These are phyloP conservation scores for Puya raimondii DNA, from an alignment of 176 grass and related monocot genomes.

Conservation along the genomic window DNA sequence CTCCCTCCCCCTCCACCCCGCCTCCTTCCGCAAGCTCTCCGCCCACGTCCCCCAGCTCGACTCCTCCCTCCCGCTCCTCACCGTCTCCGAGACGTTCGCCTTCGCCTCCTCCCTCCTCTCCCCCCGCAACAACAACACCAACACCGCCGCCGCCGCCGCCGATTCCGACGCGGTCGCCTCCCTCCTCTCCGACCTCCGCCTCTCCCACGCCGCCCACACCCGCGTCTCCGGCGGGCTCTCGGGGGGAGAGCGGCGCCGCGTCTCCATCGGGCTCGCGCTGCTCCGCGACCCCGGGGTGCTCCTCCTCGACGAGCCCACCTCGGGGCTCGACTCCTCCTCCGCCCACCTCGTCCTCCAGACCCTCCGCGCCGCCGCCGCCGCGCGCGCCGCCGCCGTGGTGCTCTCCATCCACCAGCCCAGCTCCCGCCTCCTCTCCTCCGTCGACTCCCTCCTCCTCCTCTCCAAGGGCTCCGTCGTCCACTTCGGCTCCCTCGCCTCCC, in stretches of 20 bases:
- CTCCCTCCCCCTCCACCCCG: slow-evolving; percentile 35
- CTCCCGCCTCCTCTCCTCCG: slow-evolving; percentile 63
- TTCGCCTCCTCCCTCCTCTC: slow-evolving; percentile 74
- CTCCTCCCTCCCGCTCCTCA: slow-evolving; percentile 60
- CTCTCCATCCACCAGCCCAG: slow-evolving; percentile 92
- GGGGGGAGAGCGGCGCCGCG: slow-evolving; percentile 72
- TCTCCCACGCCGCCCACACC: slow-evolving; percentile 54
- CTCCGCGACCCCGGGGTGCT: slow-evolving; percentile 62
- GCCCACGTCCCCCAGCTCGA: slow-evolving; percentile 76
- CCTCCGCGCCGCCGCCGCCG: slow-evolving; percentile 48
- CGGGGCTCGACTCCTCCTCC: slow-evolving; percentile 75
- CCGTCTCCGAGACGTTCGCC: slow-evolving; percentile 73
- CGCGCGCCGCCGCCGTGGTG: slow-evolving; percentile 53
- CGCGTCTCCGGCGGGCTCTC: slow-evolving; percentile 57
- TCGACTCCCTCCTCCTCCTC: slow-evolving; percentile 83
- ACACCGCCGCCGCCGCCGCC: neutral
- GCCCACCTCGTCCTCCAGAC: slow-evolving; percentile 66
- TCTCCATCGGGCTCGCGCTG: slow-evolving; percentile 78
- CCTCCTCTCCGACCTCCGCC: slow-evolving; percentile 53
- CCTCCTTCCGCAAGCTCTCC: slow-evolving; percentile 63
- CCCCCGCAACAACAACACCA: neutral
- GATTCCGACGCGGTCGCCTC: slow-evolving; percentile 23
- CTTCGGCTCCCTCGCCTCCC: slow-evolving; percentile 64
- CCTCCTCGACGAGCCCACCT: slow-evolving; percentile 89
- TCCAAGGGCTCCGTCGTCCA: slow-evolving; percentile 76